Conservation (phyloP, 2,329 filamentous ascomycete genomes). For the Clonostachys chloroleuca region DNA sequence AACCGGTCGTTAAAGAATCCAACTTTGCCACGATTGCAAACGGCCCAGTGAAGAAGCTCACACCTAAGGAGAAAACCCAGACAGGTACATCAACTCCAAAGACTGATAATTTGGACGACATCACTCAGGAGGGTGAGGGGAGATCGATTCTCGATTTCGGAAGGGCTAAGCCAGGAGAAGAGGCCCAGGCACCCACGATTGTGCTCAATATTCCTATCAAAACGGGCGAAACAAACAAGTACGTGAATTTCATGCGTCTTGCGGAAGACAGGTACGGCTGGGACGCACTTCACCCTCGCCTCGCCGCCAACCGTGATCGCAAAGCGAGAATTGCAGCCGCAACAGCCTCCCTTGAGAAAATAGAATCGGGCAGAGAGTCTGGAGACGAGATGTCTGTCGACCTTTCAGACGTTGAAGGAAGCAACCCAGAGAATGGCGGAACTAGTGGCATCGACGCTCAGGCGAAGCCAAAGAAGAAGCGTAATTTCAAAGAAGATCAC, state of each 20-base stretch:
- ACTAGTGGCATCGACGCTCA: constrained; percentile 57
- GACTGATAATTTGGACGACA: constrained; percentile 43
- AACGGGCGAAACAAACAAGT: constrained; percentile 74
- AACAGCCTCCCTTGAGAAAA: constrained; percentile 77
- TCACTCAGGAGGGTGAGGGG: constrained; percentile 31
- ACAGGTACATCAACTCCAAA: constrained; percentile 40
- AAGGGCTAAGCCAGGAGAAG: constrained; percentile 53
- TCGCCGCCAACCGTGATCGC: constrained; percentile 83
- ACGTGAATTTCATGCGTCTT: constrained; percentile 91
- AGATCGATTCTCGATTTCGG: constrained; percentile 60
- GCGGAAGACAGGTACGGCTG: constrained; percentile 94
- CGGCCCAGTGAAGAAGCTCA: constrained; percentile 37
- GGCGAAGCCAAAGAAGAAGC: constrained; percentile 71
- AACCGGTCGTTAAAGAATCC: constrained; percentile 28
- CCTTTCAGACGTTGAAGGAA: constrained; percentile 68
- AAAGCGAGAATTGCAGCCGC: constrained; percentile 85
- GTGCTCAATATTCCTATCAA: constrained; percentile 77
- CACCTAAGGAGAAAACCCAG: constrained; percentile 40
- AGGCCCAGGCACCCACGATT: constrained; percentile 67
- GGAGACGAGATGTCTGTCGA: constrained; percentile 84
- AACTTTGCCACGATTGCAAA: constrained; percentile 34
- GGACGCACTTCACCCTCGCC: constrained; percentile 85
- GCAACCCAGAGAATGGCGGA: constrained; percentile 79
- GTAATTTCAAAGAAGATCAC: constrained; percentile 76
- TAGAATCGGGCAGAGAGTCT: constrained; percentile 62